These are phyloP conservation scores for Populus ilicifolia DNA, from an alignment of 345 rosid genomes.

Conservation along the genomic window DNA sequence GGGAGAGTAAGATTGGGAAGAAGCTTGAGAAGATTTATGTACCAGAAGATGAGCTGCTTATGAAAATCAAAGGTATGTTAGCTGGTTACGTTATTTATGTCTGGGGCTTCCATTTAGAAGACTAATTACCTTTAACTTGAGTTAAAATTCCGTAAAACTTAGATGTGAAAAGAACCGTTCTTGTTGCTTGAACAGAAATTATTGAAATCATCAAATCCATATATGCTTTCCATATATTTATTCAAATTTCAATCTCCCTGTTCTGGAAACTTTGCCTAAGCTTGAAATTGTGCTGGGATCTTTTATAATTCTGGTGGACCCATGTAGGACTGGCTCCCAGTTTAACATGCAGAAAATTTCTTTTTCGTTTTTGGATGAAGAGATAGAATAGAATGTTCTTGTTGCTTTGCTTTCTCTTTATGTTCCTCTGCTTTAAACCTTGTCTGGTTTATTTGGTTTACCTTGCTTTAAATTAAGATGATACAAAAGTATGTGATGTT, in stretches of 20 bases:
- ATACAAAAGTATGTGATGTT: background rate
- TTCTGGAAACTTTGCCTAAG: background rate
- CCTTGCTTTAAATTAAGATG: background rate
- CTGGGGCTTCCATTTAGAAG: background rate
- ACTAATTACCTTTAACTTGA: background rate
- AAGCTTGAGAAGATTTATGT: slow-evolving; percentile 50
- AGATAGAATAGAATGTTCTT: background rate
- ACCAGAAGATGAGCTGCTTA: slow-evolving; percentile 59
- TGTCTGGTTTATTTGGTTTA: background rate
- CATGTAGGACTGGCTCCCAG: background rate
- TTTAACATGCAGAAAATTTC: background rate
- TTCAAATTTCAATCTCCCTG: too few species aligned
- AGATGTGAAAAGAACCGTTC: background rate
- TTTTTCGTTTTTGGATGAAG: background rate
- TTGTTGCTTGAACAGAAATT: background rate
- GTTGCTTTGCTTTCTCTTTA: background rate
- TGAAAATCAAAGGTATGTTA: slow-evolving; percentile 53
- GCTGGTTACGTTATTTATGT: background rate
- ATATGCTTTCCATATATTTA: too few species aligned
- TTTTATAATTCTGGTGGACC: background rate
- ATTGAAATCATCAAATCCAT: background rate
- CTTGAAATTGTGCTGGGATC: background rate
- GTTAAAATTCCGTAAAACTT: background rate
- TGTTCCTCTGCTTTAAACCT: background rate
- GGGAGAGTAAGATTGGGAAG: slow-evolving; percentile 69